These are phyloP conservation scores for Friedmanniomyces endolithicus DNA, from an alignment of 495 filamentous ascomycete species.

Conservation along the genomic window DNA sequence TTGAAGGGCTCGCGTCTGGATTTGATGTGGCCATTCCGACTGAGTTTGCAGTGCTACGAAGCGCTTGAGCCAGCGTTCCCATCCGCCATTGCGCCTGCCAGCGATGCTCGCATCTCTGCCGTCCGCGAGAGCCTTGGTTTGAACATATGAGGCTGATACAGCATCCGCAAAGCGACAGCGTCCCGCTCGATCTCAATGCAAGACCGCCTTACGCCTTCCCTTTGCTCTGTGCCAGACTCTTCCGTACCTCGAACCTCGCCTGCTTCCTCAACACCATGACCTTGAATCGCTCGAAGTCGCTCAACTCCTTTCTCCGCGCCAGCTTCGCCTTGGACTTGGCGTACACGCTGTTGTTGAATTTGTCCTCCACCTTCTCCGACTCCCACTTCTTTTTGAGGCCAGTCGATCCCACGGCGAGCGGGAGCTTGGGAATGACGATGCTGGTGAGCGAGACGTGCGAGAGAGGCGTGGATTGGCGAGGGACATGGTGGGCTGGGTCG, in stretches of 20 bases:
- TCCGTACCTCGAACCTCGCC: constrained; percentile 89
- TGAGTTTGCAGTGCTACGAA: constrained; percentile 1
- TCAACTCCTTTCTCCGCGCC: constrained; percentile 77
- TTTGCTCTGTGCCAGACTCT: constrained; percentile 70
- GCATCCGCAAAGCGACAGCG: background rate
- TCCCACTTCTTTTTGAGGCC: constrained; percentile 76
- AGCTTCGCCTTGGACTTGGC: constrained; percentile 75
- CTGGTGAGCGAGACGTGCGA: constrained; percentile 74
- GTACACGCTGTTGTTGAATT: constrained; percentile 79
- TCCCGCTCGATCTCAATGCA: background rate
- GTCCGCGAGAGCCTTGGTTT: background rate
- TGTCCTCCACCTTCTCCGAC: constrained; percentile 70
- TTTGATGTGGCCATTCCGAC: background rate
- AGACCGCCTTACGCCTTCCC: constrained; percentile 28
- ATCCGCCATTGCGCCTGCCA: constrained; percentile 9
- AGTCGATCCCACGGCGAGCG: constrained; percentile 72
- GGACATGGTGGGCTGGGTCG: constrained; percentile 55
- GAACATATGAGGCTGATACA: too few species aligned
- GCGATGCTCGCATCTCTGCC: background rate
- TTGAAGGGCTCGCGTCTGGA: background rate
- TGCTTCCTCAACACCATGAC: constrained; percentile 96
- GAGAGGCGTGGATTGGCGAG: constrained; percentile 72
- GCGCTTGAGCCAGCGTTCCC: constrained; percentile 5
- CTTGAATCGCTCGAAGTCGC: constrained; percentile 99
- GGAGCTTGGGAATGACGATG: constrained; percentile 76